Base-by-base conservation (phyloP, 768 basidiomycete genomes). In the Sistotremastrum niveocremeum region DNA sequence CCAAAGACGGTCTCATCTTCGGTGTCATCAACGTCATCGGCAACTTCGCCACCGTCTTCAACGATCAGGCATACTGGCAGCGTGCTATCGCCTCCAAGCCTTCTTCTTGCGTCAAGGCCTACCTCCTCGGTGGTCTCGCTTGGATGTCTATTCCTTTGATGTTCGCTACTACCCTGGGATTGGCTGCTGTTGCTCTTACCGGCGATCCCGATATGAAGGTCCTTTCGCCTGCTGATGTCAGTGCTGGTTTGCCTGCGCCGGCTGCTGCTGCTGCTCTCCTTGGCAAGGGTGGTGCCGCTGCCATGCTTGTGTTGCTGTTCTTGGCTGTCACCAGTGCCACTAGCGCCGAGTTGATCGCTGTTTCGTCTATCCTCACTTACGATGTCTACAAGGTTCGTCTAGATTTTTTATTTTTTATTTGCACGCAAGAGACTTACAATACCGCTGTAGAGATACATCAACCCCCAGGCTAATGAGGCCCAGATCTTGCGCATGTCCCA, bases 81-180 rank as follows among this genome's bases (percentile, higher is more conserved):
- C 74, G 88, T 8, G 90, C 90, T 1, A 89, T 95, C 56, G 91
- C 93, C 2, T 83, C 80, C 49, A 67, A 79, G 10, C 89, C 88
- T 0, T 79, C 76, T 1, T 79, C 73, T n/a, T 84, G 83, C 8
- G 89, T 93, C 48, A 91, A 90, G 61, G 91, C 85, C 0, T 97
- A 89, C 64, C 67, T 93, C 3, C 70, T 90, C 6, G 93, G 91
- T 39, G 91, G 90, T 3, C 59, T 91, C 6, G 83, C 87, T 2
- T 95, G 93, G 91, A 89, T 93, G 56, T 77, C 84, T 1, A 88
- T 91, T 49, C 88, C 88, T 0, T 87, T 91, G 60, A 73, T 75
- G 5, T 77, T 97, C 53, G 82, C 91, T 1, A 91, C 86, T 0
- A 85, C 84, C 2, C 74, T 95, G 37, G 93, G 93, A 6, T 71